These are phyloP conservation scores for Neofusicoccum cordaticola DNA, from an alignment of 2,329 filamentous ascomycete species.

Conservation along the genomic window DNA sequence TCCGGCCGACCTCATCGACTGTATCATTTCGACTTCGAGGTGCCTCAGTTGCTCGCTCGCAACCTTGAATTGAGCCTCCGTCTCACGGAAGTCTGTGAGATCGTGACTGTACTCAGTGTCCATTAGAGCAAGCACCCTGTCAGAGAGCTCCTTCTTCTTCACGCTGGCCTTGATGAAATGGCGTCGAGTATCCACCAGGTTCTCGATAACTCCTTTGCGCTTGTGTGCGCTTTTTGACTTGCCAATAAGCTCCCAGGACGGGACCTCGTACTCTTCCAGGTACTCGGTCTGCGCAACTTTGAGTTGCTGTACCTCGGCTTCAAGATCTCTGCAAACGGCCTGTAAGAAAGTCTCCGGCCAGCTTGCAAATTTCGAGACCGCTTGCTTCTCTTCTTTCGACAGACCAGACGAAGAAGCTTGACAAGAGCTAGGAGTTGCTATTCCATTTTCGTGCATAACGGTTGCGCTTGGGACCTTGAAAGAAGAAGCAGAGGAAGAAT, in stretches of 20 bases:
- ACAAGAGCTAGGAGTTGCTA: background rate
- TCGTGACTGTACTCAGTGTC: constrained; percentile 1
- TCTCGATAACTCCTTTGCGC: background rate
- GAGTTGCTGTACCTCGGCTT: background rate
- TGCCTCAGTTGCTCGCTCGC: constrained; percentile 29
- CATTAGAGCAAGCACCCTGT: constrained; percentile 1
- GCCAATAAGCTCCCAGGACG: background rate
- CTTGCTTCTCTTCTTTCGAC: background rate
- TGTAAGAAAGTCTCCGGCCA: background rate
- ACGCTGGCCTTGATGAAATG: background rate
- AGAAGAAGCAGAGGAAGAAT: too few relatives aligned
- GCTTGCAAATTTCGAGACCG: background rate
- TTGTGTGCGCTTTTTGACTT: background rate
- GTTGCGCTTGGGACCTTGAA: background rate
- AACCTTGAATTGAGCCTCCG: constrained; percentile 25
- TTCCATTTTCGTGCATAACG: background rate
- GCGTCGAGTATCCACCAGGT: background rate
- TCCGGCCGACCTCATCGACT: constrained; percentile 26
- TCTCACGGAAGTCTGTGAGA: constrained; percentile 26
- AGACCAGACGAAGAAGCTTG: background rate
- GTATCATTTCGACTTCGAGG: constrained; percentile 29
- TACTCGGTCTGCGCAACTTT: background rate
- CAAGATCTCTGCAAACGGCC: background rate
- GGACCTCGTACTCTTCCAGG: constrained; percentile 1
- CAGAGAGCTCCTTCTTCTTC: constrained; percentile 4